Percentiles rank a stretch among this genome's conserved stretches.
These are phyloP conservation scores for Boletus rex-veris DNA, from an alignment of 768 basidiomycete genomes.

Conservation along the genomic window DNA sequence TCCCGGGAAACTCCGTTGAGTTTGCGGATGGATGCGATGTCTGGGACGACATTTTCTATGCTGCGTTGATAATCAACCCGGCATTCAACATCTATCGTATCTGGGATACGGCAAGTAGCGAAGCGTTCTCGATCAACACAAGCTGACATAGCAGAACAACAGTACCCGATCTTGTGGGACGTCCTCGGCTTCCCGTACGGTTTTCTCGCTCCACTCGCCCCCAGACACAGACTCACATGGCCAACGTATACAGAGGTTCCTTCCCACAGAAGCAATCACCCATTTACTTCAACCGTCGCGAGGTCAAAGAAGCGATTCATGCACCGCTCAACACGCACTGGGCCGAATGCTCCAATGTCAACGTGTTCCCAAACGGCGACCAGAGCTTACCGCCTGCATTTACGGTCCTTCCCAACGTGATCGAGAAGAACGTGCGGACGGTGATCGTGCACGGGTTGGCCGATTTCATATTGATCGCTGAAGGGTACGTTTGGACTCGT, in stretches of 20 bases:
- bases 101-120: constrained; percentile 54
- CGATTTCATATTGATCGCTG: constrained; percentile 70
- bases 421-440: constrained; percentile 66
- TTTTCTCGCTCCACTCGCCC: background rate
- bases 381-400: constrained; percentile 58
- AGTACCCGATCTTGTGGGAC: constrained; percentile 71
- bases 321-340: constrained; percentile 60
- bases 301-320: constrained; percentile 66
- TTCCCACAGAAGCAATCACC: constrained; percentile 56
- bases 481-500: constrained; percentile 48
- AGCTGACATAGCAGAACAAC: background rate
- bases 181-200: constrained; percentile 78
- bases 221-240: background rate
- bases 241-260: constrained; percentile 41
- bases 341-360: constrained; percentile 56
- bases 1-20: constrained; percentile 55
- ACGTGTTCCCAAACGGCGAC: constrained; percentile 65
- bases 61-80: constrained; percentile 61
- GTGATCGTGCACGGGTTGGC: constrained; percentile 72
- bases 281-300: constrained; percentile 64
- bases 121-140: background rate
- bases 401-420: constrained; percentile 67
- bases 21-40: constrained; percentile 56
- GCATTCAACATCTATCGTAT: constrained; percentile 78
- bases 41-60: constrained; percentile 66